Conservation (phyloP, 1,284 basidiomycete genomes). For the Ceraceosorus bombacis region DNA sequence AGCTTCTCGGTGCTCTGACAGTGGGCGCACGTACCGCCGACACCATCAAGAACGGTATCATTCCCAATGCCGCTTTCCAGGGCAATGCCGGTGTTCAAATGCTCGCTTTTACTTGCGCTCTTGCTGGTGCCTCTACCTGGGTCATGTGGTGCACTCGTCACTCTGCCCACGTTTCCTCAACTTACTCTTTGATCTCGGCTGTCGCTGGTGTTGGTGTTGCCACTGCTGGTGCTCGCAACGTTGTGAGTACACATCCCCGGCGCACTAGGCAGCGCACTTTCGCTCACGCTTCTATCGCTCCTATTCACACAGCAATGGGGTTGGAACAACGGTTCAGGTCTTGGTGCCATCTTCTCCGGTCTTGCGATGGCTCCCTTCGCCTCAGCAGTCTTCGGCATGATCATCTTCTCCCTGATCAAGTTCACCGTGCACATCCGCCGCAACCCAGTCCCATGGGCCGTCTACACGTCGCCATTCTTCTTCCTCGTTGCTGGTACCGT, state of each 20-base stretch:
- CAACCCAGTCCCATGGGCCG: conserved; percentile 47
- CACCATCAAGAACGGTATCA: conserved; percentile 54
- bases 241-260: conserved; percentile 11
- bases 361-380: conserved; percentile 47
- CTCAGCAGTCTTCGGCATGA: conserved; percentile 51
- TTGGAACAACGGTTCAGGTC: conserved; percentile 53
- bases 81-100: conserved; percentile 52
- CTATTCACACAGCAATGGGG: conserved; percentile 48
- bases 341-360: conserved; percentile 51
- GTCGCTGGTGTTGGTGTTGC: conserved; percentile 54
- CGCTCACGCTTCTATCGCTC: too few relatives aligned
- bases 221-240: conserved; percentile 48
- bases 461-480: conserved; percentile 50
- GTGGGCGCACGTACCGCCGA: conserved; percentile 51
- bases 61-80: conserved; percentile 45
- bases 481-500: conserved; percentile 48
- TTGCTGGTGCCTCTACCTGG: conserved; percentile 37
- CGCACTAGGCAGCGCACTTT: too few relatives aligned
- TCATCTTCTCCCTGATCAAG: conserved; percentile 51
- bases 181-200: conserved; percentile 52
- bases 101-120: conserved; percentile 52
- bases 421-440: conserved; percentile 49
- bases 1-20: conserved; percentile 51
- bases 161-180: conserved; percentile 52
- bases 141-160: conserved; percentile 50